Evolutionary conservation across 176 grass and related monocot species (phyloP).

Genomic region (Eragrostis nindensis): DNA sequence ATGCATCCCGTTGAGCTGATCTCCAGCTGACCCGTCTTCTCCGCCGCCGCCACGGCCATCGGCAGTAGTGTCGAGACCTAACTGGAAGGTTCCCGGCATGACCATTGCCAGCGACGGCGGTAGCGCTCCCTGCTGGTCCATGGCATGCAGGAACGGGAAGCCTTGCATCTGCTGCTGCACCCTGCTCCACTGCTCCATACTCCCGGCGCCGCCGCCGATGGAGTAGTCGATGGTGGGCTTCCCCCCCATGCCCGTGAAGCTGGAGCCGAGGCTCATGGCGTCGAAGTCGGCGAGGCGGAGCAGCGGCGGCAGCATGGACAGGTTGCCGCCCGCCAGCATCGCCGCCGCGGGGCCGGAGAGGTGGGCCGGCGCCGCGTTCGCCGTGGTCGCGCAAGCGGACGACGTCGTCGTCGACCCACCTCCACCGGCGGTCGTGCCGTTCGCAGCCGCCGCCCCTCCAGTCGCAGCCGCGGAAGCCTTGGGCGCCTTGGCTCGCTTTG

Average conservation of each 20-base stretch:
- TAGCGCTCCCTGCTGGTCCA: slow-evolving; percentile 48
- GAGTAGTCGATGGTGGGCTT: slow-evolving; percentile 9
- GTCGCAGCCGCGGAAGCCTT: slow-evolving; percentile 6
- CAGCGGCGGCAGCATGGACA: slow-evolving; percentile 59
- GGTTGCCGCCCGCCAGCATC: slow-evolving; percentile 29
- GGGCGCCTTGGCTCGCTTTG: slow-evolving; percentile 64
- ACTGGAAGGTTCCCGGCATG: slow-evolving; percentile 50
- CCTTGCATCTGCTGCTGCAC: slow-evolving; percentile 61
- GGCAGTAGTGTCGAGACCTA: slow-evolving; percentile 25
- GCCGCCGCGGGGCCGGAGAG: slow-evolving; percentile 3
- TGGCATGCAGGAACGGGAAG: slow-evolving; percentile 66
- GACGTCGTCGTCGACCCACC: slow-evolving; percentile 25
- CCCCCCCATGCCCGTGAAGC: slow-evolving; percentile 49
- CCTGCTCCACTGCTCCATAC: slow-evolving; percentile 57
- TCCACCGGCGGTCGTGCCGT: not conserved
- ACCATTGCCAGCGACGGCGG: slow-evolving; percentile 30
- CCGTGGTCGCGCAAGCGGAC: slow-evolving; percentile 38
- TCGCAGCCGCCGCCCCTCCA: too few relatives aligned
- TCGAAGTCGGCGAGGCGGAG: slow-evolving; percentile 63
- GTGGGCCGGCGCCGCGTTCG: not conserved
- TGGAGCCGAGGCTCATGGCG: slow-evolving; percentile 57
- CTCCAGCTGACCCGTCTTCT: slow-evolving; percentile 30
- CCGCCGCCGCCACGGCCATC: slow-evolving; percentile 16
- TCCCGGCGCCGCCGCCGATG: not conserved
- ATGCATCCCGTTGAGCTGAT: slow-evolving; percentile 33